Evolutionary conservation across 495 filamentous ascomycete species (phyloP).

Genomic region (Penicillium maclennaniae): DNA sequence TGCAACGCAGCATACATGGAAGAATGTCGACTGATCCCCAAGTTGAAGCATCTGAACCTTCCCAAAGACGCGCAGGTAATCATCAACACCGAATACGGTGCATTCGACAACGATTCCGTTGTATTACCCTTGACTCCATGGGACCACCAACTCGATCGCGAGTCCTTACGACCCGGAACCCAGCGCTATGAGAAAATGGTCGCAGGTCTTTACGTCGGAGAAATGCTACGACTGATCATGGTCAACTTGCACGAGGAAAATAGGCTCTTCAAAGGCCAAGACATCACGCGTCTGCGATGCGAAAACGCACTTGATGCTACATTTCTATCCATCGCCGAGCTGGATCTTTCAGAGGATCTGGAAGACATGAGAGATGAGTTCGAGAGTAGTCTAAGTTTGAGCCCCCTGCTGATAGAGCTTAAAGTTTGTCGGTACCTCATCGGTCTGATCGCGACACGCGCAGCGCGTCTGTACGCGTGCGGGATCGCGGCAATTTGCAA

Average conservation of each 20-base stretch:
- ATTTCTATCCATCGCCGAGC: slow-evolving; percentile 74
- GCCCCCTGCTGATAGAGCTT: slow-evolving; percentile 62
- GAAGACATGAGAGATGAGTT: slow-evolving; percentile 72
- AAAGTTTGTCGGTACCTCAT: slow-evolving; percentile 76
- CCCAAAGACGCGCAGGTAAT: slow-evolving; percentile 78
- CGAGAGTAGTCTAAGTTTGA: slow-evolving; percentile 61
- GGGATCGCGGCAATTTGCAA: slow-evolving; percentile 88
- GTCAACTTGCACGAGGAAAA: slow-evolving; percentile 32
- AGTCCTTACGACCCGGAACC: slow-evolving; percentile 40
- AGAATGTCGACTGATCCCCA: slow-evolving; percentile 74
- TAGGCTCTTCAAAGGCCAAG: slow-evolving; percentile 32
- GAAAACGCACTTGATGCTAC: slow-evolving; percentile 76
- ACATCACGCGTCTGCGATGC: slow-evolving; percentile 55
- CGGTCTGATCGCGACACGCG: slow-evolving; percentile 82
- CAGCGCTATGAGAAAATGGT: slow-evolving; percentile 51
- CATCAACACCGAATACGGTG: slow-evolving; percentile 97
- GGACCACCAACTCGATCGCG: slow-evolving; percentile 36
- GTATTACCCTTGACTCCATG: slow-evolving; percentile 58
- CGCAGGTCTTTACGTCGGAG: slow-evolving; percentile 45
- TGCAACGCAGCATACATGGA: slow-evolving; percentile 98
- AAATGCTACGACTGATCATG: slow-evolving; percentile 42
- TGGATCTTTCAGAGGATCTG: slow-evolving; percentile 65
- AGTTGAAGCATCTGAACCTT: slow-evolving; percentile 76
- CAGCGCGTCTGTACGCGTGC: slow-evolving; percentile 84
- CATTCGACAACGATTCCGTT: slow-evolving; percentile 88